These are phyloP conservation scores for Candida montana DNA, from an alignment of 805 yeast genomes.

Conservation along the genomic window DNA sequence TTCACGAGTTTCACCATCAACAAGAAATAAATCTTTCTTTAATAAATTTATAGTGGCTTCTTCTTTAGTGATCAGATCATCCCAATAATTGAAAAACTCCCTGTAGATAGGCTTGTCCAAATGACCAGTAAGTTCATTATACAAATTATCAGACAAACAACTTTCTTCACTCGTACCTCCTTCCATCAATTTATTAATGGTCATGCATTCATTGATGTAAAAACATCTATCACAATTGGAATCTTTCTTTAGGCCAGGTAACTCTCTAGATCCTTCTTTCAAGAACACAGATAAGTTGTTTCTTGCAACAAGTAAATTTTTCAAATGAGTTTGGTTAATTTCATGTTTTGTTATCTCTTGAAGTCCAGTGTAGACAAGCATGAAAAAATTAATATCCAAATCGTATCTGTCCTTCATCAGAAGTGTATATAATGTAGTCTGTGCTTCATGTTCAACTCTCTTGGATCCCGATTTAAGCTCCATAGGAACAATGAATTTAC, in stretches of 20 bases:
- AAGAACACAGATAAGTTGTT: conserved; percentile 61
- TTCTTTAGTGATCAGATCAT: conserved; percentile 64
- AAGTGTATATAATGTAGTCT: conserved; percentile 75
- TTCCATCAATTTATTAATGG: conserved; percentile 53
- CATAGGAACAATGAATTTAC: conserved; percentile 63
- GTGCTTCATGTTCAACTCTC: conserved; percentile 72
- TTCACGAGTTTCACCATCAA: conserved; percentile 57
- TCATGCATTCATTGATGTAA: conserved; percentile 56
- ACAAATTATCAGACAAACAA: conserved; percentile 46
- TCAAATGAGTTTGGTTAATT: conserved; percentile 49
- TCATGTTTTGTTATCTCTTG: conserved; percentile 51
- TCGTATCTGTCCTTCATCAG: conserved; percentile 77
- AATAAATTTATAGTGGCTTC: conserved; percentile 49
- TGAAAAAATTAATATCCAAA: conserved; percentile 54
- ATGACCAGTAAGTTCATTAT: conserved; percentile 46
- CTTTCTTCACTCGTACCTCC: conserved; percentile 49
- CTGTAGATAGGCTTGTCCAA: conserved; percentile 38
- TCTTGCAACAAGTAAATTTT: conserved; percentile 64
- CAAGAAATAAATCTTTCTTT: conserved; percentile 54
- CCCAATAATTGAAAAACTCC: conserved; percentile 69
- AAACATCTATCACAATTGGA: conserved; percentile 60
- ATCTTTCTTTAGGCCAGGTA: conserved; percentile 51
- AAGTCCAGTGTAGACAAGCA: conserved; percentile 69
- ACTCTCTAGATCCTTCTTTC: conserved; percentile 40
- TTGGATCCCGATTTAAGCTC: conserved; percentile 86